Evolutionary conservation across 495 filamentous ascomycete genomes (phyloP).

Genomic region (Halenospora varia): DNA sequence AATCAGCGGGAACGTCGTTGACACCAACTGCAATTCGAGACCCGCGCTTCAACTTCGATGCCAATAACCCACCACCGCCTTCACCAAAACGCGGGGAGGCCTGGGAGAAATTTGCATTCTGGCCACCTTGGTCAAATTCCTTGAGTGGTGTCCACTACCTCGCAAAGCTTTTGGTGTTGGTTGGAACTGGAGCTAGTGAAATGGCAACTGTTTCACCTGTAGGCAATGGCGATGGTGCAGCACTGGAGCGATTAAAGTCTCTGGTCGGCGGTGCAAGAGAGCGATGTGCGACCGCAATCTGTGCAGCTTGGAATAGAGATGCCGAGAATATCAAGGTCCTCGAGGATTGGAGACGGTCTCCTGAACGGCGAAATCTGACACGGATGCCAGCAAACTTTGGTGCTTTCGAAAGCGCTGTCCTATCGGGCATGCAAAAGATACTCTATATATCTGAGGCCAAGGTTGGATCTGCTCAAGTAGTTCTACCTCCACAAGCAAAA

Average conservation of each 20-base stretch:
- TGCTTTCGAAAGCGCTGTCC: slow-evolving; percentile 71
- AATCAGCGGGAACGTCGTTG: slow-evolving; percentile 51
- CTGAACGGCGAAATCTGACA: slow-evolving; percentile 77
- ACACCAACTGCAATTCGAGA: slow-evolving; percentile 49
- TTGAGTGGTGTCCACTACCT: slow-evolving; percentile 85
- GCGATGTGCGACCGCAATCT: slow-evolving; percentile 73
- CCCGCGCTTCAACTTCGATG: slow-evolving; percentile 73
- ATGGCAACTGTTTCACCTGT: slow-evolving; percentile 72
- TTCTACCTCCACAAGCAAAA: slow-evolving; percentile 78
- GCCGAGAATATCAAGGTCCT: slow-evolving; percentile 83
- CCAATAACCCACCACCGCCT: slow-evolving; percentile 70
- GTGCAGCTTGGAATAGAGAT: slow-evolving; percentile 82
- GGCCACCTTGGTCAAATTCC: slow-evolving; percentile 89
- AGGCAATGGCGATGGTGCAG: slow-evolving; percentile 47
- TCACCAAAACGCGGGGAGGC: slow-evolving; percentile 71
- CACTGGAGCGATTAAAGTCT: slow-evolving; percentile 60
- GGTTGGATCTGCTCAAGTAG: slow-evolving; percentile 64
- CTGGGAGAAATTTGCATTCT: slow-evolving; percentile 95
- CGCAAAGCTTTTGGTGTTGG: slow-evolving; percentile 68
- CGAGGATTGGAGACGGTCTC: slow-evolving; percentile 84
- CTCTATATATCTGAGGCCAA: slow-evolving; percentile 85
- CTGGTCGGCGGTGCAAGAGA: slow-evolving; percentile 79
- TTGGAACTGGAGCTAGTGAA: slow-evolving; percentile 81
- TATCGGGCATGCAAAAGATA: slow-evolving; percentile 86
- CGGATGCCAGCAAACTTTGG: slow-evolving; percentile 83